These are phyloP conservation scores for Ballota nigra DNA, from an alignment of 257 asterid genomes.

Conservation along the genomic window DNA sequence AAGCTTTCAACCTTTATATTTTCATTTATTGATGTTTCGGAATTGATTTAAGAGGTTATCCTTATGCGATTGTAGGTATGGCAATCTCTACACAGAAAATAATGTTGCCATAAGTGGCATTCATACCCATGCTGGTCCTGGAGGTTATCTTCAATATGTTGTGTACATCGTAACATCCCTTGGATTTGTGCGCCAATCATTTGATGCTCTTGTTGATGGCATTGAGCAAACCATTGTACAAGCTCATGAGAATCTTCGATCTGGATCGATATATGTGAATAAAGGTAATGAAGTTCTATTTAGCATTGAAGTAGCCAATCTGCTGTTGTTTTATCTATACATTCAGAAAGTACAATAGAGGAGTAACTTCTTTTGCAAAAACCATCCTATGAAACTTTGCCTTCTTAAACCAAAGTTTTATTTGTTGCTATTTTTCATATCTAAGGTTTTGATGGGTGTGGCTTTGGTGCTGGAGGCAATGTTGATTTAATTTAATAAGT, in stretches of 20 bases:
- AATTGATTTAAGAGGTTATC: neutral
- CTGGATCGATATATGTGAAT: constrained; percentile 85
- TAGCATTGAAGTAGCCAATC: neutral
- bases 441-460: neutral
- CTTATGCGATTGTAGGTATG: constrained; percentile 57
- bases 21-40: constrained; percentile 2
- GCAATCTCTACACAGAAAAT: constrained; percentile 76
- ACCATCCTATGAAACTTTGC: neutral
- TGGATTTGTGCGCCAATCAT: constrained; percentile 96
- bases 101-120: constrained; percentile 97
- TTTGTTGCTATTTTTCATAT: neutral
- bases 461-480: constrained; percentile 3
- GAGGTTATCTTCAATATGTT: constrained; percentile 92
- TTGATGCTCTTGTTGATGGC: constrained; percentile 94
- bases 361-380: neutral
- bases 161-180: constrained; percentile 93
- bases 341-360: neutral
- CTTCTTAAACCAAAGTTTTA: neutral
- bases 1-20: neutral
- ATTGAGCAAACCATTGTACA: constrained; percentile 84
- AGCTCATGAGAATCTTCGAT: constrained; percentile 88
- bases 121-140: constrained; percentile 99
- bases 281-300: constrained; percentile 50
- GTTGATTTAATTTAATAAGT: constrained; percentile 6
- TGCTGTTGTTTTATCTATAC: constrained; percentile 2